Base-by-base conservation (phyloP, 306 rosid species). In the Glycine latifolia region DNA sequence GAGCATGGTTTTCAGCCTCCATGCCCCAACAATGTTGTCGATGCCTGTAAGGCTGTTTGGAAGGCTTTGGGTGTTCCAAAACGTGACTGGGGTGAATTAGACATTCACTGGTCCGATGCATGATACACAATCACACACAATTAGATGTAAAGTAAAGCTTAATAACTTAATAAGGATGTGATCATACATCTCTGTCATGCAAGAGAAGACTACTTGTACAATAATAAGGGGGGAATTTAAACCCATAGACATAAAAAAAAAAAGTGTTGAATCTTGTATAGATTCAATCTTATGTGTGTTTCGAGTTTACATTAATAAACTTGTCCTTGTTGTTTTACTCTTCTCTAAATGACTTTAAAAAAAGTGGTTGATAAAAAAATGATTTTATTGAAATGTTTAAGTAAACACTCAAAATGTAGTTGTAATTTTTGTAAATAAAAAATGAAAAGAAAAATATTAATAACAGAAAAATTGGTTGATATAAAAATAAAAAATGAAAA, bases 1-100 rank as follows among this genome's bases (percentile, higher is more conserved):
- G 20, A 65, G 4, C 70, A 65, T 65, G 70, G 37, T 65, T 65
- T 35, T 11, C 70, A 65, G 20, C 70, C 70, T 65, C 69, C 70
- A 0, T 88, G 91, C 35, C 1, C 1, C 0, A 74, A 83, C n/a
- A 84, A 88, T 3, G 20, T 81, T 47, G 88, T 88, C 46, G 89
- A 88, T 75, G 88, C 71, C 53, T 88, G 89, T 16, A 76, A 54
- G 13, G 89, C 79, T 50, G 88, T 88, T 60, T 88, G 88, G 89
- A 43, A 71, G 54, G 88, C 86, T 10, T 71, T 88, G 69, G 81
- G 83, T 17, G 77, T 88, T 3, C 87, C 86, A 10, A 3, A 66
- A 39, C 14, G 3, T 11, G n/a, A 81, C 3, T 46, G 81, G 85
- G 91, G 88, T 16, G 1, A 10, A 14, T 2, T 86, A 8, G 0